These are phyloP conservation scores for Sanghuangporus baumii DNA, from an alignment of 1,284 basidiomycete species.

Conservation along the genomic window DNA sequence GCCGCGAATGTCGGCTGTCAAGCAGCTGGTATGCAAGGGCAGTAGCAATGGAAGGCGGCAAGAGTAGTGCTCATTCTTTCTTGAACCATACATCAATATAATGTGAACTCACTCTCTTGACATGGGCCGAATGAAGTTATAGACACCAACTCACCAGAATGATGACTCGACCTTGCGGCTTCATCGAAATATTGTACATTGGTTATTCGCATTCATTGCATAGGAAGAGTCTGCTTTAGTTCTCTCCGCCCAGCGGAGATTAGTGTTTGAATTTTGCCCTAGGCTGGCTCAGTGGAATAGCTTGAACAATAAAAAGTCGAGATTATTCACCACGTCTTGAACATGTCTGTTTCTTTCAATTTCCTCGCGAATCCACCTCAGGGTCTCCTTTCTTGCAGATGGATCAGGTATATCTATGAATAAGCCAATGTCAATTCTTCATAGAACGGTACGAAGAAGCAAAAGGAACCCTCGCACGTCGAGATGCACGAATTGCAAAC, in stretches of 20 bases:
- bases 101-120: too few relatives aligned
- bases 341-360: constrained; percentile 59
- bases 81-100: too few relatives aligned
- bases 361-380: constrained; percentile 66
- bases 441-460: constrained; percentile 6
- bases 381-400: constrained; percentile 53
- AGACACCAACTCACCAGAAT: too few relatives aligned
- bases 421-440: constrained; percentile 1
- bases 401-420: constrained; percentile 57
- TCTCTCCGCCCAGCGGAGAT: constrained; percentile 12
- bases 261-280: constrained; percentile 15
- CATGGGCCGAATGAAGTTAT: too few relatives aligned
- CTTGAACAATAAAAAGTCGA: background rate
- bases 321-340: constrained; percentile 45
- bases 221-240: constrained; percentile 11
- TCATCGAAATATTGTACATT: background rate
- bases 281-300: background rate
- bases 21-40: too few relatives aligned
- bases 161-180: too few relatives aligned
- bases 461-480: constrained; percentile 39
- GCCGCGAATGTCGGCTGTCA: too few relatives aligned
- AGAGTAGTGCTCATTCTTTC: too few relatives aligned
- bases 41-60: too few relatives aligned
- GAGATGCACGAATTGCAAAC: constrained; percentile 57
- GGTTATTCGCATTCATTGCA: constrained; percentile 1